phyloP scores from a whole-genome alignment of 176 grass and related monocot genomes.

The Triticum monococcum region DNA sequence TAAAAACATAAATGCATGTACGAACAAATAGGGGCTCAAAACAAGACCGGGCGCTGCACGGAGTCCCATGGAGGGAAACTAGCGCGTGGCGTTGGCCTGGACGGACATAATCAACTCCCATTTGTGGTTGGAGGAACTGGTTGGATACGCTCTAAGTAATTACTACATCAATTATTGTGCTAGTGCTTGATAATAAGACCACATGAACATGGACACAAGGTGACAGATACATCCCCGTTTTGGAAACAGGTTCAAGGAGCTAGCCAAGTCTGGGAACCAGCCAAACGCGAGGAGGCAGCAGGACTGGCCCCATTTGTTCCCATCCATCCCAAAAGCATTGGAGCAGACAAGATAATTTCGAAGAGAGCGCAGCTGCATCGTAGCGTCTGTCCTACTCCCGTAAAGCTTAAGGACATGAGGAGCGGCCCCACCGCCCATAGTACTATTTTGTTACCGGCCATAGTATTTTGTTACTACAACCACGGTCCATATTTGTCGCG shows the following conservation, averaged over 20 bases:
- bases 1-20: no score
- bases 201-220: background rate
- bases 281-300: background rate
- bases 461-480: background rate
- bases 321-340: background rate
- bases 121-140: no score
- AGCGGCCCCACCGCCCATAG: background rate
- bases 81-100: background rate
- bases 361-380: conserved; percentile 28
- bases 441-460: background rate
- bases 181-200: background rate
- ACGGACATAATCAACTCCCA: background rate
- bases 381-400: background rate
- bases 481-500: background rate
- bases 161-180: background rate
- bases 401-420: background rate
- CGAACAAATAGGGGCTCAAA: no score
- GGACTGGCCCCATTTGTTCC: background rate
- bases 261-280: background rate
- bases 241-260: background rate
- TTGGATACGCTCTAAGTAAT: no score
- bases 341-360: conserved; percentile 40
- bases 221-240: background rate
- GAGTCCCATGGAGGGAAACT: no score
- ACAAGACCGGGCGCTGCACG: no score